Base-by-base conservation (phyloP, 257 asterid species). In the Paulownia fortunei region DNA sequence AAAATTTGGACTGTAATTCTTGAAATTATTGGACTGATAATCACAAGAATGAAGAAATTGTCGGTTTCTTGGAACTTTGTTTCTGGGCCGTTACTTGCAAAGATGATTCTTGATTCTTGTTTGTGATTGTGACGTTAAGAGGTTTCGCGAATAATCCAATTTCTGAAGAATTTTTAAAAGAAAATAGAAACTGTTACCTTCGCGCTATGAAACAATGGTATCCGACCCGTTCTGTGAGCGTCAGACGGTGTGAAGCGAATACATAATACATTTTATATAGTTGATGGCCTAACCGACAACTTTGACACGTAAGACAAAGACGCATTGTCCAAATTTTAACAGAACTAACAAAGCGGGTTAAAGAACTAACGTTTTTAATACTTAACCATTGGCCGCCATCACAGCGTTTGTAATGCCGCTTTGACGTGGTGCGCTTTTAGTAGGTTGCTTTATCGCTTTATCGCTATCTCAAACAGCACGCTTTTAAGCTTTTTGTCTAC, bases 1-100 rank as follows among this genome's bases (percentile, higher is more conserved):
- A 47, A 18, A 61, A 24, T 18, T 15, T 46, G 62, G 75, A 44
- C 21, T 32, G 58, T 76, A 19, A 39, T 49, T 51, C 56, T 60
- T 76, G 74, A 74, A 69, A 72, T 37, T 47, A 61, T 42, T 36
- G 51, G 54, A 60, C 37, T 19, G 82, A 67, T 71, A 49, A 60
- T 76, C 16, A 51, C 79, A 32, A 79, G 79, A 55, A 23, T 3
- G 16, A 21, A 63, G 10, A 15, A 19, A 18, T 60, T 74, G 83
- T 54, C 79, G 9, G 73, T 26, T 69, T 61, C 72, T n/a, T 58
- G 59, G 2, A 27, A 7, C 47, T 8, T 44, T 54, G 55, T 42
- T 32, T 10, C 4, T 21, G 32, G 32, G 19, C 34, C 74, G 63
- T 36, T 69, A 5, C 74, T 15, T 74, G 2, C 66, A 23, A 42